Evolutionary conservation across 2,329 filamentous ascomycete species (phyloP), one percentile per base, ranked within the genome.

Genomic region (Venturia pyrina): DNA sequence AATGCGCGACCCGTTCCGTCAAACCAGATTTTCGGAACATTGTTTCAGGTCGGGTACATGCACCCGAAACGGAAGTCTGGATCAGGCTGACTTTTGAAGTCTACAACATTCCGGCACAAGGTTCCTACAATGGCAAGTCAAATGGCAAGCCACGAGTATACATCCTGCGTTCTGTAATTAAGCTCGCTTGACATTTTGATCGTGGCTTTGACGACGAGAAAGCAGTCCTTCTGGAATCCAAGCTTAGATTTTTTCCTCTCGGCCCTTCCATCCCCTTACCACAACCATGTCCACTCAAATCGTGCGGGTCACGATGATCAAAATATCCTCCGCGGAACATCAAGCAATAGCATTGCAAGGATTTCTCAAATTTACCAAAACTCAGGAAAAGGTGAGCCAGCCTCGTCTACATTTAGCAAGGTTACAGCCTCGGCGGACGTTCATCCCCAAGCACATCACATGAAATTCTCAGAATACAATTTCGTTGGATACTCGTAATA

Each of bases 261-360:
- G 53, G 15, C 32, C 53, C 53, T 59, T 21, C 2, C 3, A 7
- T 44, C 44, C 37, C 6, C 28, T 11, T 28, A 34, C 62, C 15
- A 48, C 24, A 15, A 44, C 41, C 21, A 53, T 50, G 21, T 48
- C 34, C 37, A 37, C 62, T 28, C 62, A 44, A 53, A 53, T 64
- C 28, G 46, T 50, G 6, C 40, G 62, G 6, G 62, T 64, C 24
- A 64, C 62, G 15, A 53, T 64, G 62, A 64, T 64, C 44, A 53
- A 64, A 37, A 48, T 53, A 21, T 3, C 32, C 17, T 15, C 41
- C 24, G 62, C 43, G 44, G 44, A 64, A n/a, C 21, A 64, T 40
- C 43, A 48, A 24, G 44, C 34, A 41, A 53, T 50, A 6, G 62
- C 62, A 11, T 21, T 64, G 17, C 43, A 64, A 11, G 44, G 62